These are phyloP conservation scores for Trypanosoma scelopori DNA, from an alignment of 208 protist species.

Conservation along the genomic window DNA sequence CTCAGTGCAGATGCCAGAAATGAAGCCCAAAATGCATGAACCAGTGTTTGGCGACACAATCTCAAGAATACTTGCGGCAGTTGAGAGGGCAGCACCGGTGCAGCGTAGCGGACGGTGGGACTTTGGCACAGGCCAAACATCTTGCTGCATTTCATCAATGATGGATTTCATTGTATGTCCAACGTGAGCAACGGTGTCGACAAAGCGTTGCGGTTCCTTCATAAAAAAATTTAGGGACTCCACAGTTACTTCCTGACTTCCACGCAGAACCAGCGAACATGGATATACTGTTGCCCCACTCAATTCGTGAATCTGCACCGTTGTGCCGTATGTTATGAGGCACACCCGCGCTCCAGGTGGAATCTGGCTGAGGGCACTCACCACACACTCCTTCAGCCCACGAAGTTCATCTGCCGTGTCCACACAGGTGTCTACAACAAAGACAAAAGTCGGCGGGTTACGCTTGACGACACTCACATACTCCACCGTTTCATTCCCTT, in stretches of 20 bases:
- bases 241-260: constrained; percentile 71
- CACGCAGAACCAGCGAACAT: constrained; percentile 79
- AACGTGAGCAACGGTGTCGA: constrained; percentile 73
- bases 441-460: constrained; percentile 84
- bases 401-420: constrained; percentile 92
- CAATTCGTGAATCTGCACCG: constrained; percentile 91
- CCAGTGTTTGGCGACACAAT: constrained; percentile 86
- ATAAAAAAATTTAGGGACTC: constrained; percentile 54
- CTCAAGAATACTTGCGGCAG: constrained; percentile 95
- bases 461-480: constrained; percentile 75
- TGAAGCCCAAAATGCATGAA: constrained; percentile 95
- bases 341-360: constrained; percentile 93
- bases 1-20: constrained; percentile 95
- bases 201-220: constrained; percentile 56
- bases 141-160: constrained; percentile 93
- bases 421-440: constrained; percentile 98
- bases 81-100: constrained; percentile 96
- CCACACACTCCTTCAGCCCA: constrained; percentile 93
- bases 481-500: constrained; percentile 95
- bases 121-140: constrained; percentile 95
- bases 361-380: constrained; percentile 89
- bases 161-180: constrained; percentile 80
- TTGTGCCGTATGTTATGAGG: constrained; percentile 98
- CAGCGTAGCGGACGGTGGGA: constrained; percentile 93
- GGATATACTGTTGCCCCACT: constrained; percentile 68